Percentiles rank a stretch among this genome's conserved stretches.
These are phyloP conservation scores for maize (Zea mays) DNA, from an alignment of 176 grass and related monocot species.

Conservation along the genomic window DNA sequence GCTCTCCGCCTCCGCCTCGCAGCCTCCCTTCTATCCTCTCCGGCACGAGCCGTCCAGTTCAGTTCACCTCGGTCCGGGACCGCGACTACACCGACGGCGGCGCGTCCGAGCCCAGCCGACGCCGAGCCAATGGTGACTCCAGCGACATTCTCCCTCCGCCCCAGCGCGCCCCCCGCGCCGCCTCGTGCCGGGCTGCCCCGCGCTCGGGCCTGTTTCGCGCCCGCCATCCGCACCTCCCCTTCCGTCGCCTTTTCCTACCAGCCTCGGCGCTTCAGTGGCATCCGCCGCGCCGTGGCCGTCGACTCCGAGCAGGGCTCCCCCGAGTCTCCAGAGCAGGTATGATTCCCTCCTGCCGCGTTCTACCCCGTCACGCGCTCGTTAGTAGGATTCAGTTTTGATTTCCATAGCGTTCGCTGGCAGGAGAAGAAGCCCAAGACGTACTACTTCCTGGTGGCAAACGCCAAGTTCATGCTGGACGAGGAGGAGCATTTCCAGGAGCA, in stretches of 20 bases:
- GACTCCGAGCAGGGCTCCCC: constrained; percentile 61
- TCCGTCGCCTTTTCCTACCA: constrained; percentile 19
- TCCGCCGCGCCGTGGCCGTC: constrained; percentile 55
- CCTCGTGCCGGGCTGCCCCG: constrained; percentile 15
- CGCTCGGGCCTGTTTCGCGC: constrained; percentile 26
- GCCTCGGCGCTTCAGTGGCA: neutral
- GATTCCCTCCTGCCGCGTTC: neutral
- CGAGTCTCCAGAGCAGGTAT: constrained; percentile 47
- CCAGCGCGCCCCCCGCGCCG: constrained; percentile 38
- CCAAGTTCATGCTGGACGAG: constrained; percentile 97
- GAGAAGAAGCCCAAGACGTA: constrained; percentile 66
- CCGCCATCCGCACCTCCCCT: constrained; percentile 1
- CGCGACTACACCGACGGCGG: neutral
- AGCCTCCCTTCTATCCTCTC: constrained; percentile 24
- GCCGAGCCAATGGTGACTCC: constrained; percentile 61
- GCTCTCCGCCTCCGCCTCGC: neutral
- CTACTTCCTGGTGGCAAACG: constrained; percentile 90
- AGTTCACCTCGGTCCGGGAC: neutral
- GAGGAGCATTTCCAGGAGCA: constrained; percentile 99
- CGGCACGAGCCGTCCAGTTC: neutral
- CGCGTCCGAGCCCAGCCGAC: neutral
- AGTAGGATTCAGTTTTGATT: neutral
- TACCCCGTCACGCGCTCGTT: neutral
- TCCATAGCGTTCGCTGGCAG: neutral
- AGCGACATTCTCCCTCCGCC: constrained; percentile 58